A percentile compares a stretch with the other conserved stretches of the same genome.
These are phyloP conservation scores for Rehmannia glutinosa DNA, from an alignment of 257 asterid genomes.

Conservation along the genomic window DNA sequence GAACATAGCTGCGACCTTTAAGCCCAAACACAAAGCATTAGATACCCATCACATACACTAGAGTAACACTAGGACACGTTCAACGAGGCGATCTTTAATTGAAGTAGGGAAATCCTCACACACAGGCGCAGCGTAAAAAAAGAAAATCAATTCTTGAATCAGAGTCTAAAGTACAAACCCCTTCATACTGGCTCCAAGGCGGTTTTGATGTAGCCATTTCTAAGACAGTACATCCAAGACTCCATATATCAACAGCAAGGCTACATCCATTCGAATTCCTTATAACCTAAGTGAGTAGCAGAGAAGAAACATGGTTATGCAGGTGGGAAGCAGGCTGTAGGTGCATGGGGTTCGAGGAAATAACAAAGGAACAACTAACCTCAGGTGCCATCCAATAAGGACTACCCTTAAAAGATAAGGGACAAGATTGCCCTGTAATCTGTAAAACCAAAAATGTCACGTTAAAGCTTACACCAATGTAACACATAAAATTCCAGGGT, in stretches of 20 bases:
- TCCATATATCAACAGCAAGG: slow-evolving; percentile 99
- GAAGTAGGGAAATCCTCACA: too few species aligned
- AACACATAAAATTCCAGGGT: neutral
- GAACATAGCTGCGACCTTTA: slow-evolving; percentile 96
- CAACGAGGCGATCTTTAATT: neutral
- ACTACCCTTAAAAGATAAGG: slow-evolving; percentile 94
- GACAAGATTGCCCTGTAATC: slow-evolving; percentile 91
- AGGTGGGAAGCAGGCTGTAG: slow-evolving; percentile 1
- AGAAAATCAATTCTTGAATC: slow-evolving; percentile 7
- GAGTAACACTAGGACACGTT: neutral
- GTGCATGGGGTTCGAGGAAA: neutral
- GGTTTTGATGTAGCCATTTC: slow-evolving; percentile 99
- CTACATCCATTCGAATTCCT: slow-evolving; percentile 84
- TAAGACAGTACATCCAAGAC: slow-evolving; percentile 98
- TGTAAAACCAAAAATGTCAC: slow-evolving; percentile 30
- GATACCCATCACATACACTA: neutral
- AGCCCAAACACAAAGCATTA: slow-evolving; percentile 30
- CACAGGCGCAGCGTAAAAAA: too few species aligned
- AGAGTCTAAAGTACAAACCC: slow-evolving; percentile 59
- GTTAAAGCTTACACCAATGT: neutral
- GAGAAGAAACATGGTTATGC: neutral
- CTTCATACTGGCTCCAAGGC: slow-evolving; percentile 99
- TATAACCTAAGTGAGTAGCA: slow-evolving; percentile 39
- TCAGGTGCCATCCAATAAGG: slow-evolving; percentile 99
- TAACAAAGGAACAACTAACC: slow-evolving; percentile 40